These are phyloP conservation scores for Niebla homalea DNA, from an alignment of 495 filamentous ascomycete species.

Conservation along the genomic window DNA sequence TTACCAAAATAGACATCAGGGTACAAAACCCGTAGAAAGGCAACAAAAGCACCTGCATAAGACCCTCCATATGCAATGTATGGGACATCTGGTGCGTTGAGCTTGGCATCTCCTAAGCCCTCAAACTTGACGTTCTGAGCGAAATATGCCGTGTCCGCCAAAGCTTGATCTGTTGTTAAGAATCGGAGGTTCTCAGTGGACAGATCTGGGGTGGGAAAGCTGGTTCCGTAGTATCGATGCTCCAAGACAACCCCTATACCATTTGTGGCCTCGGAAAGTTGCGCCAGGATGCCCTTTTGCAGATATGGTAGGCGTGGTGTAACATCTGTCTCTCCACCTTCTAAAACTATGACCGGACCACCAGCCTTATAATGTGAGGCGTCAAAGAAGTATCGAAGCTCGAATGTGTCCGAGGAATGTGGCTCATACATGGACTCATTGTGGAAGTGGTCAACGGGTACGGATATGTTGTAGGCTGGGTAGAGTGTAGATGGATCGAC, in stretches of 20 bases:
- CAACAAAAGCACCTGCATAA: constrained; percentile 60
- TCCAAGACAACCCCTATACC: constrained; percentile 66
- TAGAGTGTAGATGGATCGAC: constrained; percentile 24
- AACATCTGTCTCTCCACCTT: constrained; percentile 50
- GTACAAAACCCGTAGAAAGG: constrained; percentile 55
- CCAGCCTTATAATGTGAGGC: constrained; percentile 49
- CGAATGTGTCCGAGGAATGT: constrained; percentile 45
- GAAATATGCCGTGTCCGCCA: constrained; percentile 63
- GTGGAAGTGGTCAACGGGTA: constrained; percentile 64
- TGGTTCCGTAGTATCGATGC: constrained; percentile 60
- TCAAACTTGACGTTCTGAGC: constrained; percentile 50
- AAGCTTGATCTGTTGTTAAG: constrained; percentile 59
- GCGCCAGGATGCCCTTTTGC: constrained; percentile 53
- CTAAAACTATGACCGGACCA: constrained; percentile 59
- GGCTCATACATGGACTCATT: constrained; percentile 56
- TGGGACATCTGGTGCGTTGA: constrained; percentile 43
- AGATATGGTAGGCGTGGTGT: constrained; percentile 45
- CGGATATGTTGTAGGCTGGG: constrained; percentile 46
- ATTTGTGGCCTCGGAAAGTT: constrained; percentile 47
- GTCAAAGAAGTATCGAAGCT: constrained; percentile 64
- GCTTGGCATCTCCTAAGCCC: constrained; percentile 46
- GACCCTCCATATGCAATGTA: constrained; percentile 64
- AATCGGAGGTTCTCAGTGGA: constrained; percentile 55
- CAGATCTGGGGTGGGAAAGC: constrained; percentile 43
- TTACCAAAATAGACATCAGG: constrained; percentile 52